These are phyloP conservation scores for Lactarius sanguifluus DNA, from an alignment of 768 basidiomycete genomes.

Conservation along the genomic window DNA sequence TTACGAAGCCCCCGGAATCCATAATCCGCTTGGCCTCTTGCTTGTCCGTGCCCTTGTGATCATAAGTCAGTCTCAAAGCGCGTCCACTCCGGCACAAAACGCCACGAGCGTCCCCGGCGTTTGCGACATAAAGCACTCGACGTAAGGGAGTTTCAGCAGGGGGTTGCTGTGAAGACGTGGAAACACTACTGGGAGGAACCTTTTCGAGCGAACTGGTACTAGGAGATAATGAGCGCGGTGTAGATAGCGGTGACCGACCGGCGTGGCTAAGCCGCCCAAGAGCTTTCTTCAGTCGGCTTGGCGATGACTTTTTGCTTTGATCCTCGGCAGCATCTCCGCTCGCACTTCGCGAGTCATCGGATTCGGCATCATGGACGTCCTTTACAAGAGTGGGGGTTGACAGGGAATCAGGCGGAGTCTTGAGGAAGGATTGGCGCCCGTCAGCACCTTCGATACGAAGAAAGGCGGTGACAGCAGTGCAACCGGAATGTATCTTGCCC, in stretches of 20 bases:
- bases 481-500: conserved; percentile 94
- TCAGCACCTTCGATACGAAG: conserved; percentile 84
- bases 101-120: conserved; percentile 94
- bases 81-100: conserved; percentile 90
- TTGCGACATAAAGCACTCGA: conserved; percentile 90
- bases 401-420: conserved; percentile 9
- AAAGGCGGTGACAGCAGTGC: conserved; percentile 95
- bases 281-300: conserved; percentile 22
- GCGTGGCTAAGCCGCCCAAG: conserved; percentile 28
- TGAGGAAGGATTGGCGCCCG: conserved; percentile 68
- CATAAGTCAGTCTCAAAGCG: conserved; percentile 93
- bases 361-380: conserved; percentile 4
- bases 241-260: conserved; percentile 20
- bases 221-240: conserved; percentile 26
- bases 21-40: conserved; percentile 97
- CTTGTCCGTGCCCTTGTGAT: conserved; percentile 96
- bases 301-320: conserved; percentile 20
- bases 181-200: conserved; percentile 25
- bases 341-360: conserved; percentile 12
- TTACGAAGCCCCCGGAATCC: conserved; percentile 97
- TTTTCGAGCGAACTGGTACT: conserved; percentile 17
- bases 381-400: conserved; percentile 9
- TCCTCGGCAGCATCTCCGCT: conserved; percentile 20
- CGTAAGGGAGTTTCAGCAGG: conserved; percentile 41
- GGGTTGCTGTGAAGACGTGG: conserved; percentile 29